phyloP scores from a whole-genome alignment of 2,329 filamentous ascomycete genomes.

The Stylonectria norvegica region DNA sequence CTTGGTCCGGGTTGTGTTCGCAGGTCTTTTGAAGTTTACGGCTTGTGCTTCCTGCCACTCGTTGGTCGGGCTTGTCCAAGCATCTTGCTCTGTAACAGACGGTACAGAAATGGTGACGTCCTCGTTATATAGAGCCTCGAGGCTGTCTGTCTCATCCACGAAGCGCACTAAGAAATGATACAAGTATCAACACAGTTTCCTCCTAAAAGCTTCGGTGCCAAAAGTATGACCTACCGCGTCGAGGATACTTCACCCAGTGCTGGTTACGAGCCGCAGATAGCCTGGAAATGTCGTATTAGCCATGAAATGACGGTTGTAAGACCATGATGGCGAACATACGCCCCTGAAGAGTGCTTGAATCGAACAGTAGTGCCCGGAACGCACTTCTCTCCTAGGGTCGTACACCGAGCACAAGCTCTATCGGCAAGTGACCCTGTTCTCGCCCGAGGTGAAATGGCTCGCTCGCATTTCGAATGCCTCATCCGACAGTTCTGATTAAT shows the following conservation, averaged over 20 bases:
- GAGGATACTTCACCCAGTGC: slow-evolving; percentile 15
- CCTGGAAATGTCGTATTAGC: slow-evolving; percentile 1
- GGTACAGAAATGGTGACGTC: too few relatives aligned
- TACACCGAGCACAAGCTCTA: slow-evolving; percentile 14
- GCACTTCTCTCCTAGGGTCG: slow-evolving; percentile 10
- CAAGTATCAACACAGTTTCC: too few relatives aligned
- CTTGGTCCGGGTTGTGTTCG: too few relatives aligned
- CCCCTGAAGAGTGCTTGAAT: slow-evolving; percentile 14
- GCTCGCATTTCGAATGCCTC: slow-evolving; percentile 11
- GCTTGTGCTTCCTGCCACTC: too few relatives aligned
- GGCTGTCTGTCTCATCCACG: slow-evolving; percentile 13
- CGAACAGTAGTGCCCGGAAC: slow-evolving; percentile 12
- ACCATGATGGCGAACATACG: slow-evolving; percentile 1
- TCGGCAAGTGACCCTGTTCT: slow-evolving; percentile 4
- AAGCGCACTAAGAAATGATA: slow-evolving; percentile 11
- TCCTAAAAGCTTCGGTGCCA: too few relatives aligned
- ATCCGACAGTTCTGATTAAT: slow-evolving; percentile 10
- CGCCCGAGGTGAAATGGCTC: not conserved
- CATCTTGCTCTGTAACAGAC: too few relatives aligned
- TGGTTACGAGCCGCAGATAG: slow-evolving; percentile 5
- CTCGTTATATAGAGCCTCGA: slow-evolving; percentile 15
- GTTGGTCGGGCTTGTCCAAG: too few relatives aligned
- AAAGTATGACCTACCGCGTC: slow-evolving; percentile 9
- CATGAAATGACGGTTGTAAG: not conserved
- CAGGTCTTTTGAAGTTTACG: too few relatives aligned